Conservation (phyloP, 441 rosid genomes). For the Pelargonium australe region DNA sequence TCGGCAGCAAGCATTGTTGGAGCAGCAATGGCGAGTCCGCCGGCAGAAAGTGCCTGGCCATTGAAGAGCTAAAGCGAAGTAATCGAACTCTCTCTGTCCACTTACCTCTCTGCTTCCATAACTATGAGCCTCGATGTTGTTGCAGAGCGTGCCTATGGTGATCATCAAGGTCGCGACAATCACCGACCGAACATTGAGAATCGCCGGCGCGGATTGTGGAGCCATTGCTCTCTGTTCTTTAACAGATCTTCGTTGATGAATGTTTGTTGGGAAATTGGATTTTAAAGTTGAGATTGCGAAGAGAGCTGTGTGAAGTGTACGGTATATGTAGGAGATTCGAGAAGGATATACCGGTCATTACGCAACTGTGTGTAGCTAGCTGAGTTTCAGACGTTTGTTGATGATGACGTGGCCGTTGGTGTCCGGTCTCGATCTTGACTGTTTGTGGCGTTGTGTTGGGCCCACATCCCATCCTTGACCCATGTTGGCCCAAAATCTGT, state of each 20-base stretch:
- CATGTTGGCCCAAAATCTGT: no score
- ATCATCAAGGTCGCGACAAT: background rate
- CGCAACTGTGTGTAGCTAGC: background rate
- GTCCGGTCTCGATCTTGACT: no score
- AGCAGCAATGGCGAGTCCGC: constrained; percentile 68
- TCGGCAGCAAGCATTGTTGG: constrained; percentile 77
- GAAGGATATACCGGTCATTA: constrained; percentile 1
- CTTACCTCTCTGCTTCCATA: constrained; percentile 3
- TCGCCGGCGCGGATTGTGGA: background rate
- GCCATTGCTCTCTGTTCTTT: background rate
- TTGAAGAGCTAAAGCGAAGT: constrained; percentile 72
- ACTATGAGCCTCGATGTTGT: constrained; percentile 10
- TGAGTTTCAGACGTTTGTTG: constrained; percentile 6
- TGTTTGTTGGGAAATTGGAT: background rate
- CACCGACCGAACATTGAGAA: background rate
- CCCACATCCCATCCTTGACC: no score
- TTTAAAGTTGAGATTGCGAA: background rate
- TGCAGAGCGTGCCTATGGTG: constrained; percentile 15
- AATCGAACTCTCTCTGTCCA: constrained; percentile 77
- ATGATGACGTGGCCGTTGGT: background rate
- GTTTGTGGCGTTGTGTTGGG: no score
- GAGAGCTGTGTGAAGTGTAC: background rate
- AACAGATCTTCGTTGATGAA: background rate
- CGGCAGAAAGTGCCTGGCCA: constrained; percentile 85
- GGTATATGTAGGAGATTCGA: constrained; percentile 4